Conservation (phyloP, 2,329 filamentous ascomycete species). For the Lachnum nothofagi region DNA sequence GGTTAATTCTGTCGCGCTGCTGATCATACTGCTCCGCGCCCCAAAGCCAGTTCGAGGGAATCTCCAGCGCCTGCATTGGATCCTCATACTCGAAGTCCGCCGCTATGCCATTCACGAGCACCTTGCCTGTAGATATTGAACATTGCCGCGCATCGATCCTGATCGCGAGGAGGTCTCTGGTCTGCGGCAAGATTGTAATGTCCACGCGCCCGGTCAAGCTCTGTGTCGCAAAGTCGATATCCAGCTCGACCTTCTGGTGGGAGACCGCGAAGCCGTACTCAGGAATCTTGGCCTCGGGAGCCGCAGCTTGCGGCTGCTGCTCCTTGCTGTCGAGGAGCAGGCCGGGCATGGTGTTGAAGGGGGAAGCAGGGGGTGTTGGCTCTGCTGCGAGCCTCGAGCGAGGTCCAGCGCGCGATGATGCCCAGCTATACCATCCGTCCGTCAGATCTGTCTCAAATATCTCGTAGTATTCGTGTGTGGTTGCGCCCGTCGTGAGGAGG, state of each 20-base stretch:
- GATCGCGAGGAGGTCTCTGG: conserved; percentile 53
- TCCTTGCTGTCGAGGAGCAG: conserved; percentile 23
- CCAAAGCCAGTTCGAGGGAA: conserved; percentile 58
- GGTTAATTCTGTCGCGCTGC: conserved; percentile 59
- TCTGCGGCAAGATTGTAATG: conserved; percentile 62
- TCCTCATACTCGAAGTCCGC: conserved; percentile 42
- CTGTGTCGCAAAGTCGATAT: conserved; percentile 77
- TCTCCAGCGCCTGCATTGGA: conserved; percentile 60
- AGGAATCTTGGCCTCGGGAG: conserved; percentile 13
- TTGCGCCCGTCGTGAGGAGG: too few relatives aligned
- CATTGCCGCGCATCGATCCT: conserved; percentile 59
- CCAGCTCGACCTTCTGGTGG: conserved; percentile 82
- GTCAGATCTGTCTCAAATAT: too few relatives aligned
- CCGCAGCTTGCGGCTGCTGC: conserved; percentile 3
- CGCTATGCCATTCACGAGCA: conserved; percentile 45
- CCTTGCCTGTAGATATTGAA: conserved; percentile 49
- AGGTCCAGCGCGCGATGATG: conserved; percentile 21
- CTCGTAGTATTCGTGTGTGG: too few relatives aligned
- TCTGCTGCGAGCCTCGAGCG: conserved; percentile 3
- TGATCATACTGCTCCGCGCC: conserved; percentile 71
- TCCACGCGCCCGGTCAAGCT: conserved; percentile 73
- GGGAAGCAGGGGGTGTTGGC: background rate
- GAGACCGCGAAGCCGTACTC: conserved; percentile 50
- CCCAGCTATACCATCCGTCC: background rate
- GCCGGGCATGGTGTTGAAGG: conserved; percentile 23